These are phyloP conservation scores for Helichrysum umbraculigerum DNA, from an alignment of 129 eudicot species.

Conservation along the genomic window DNA sequence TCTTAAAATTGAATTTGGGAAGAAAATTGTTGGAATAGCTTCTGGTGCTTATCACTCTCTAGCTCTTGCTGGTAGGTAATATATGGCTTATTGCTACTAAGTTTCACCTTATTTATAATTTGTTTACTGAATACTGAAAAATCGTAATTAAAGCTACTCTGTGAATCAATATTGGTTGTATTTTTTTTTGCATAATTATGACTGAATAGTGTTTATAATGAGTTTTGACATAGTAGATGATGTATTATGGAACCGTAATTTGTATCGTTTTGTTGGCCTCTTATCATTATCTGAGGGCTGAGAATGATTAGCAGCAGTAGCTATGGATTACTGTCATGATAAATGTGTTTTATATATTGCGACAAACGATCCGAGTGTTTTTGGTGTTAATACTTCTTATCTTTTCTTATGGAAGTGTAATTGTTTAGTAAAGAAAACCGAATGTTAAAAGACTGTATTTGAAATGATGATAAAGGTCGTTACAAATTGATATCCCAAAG, in stretches of 20 bases:
- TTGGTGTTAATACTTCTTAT: not conserved
- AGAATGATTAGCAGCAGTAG: not conserved
- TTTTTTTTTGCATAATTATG: too few species aligned
- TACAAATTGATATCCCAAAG: not conserved
- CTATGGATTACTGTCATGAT: not conserved
- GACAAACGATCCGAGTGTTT: not conserved
- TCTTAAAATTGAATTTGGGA: conserved; percentile 34
- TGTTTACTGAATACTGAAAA: too few species aligned
- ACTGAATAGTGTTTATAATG: not conserved
- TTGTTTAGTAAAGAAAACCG: not conserved
- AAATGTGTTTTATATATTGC: not conserved
- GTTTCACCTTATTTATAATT: not conserved
- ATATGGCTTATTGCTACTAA: too few species aligned
- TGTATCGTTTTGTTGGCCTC: not conserved
- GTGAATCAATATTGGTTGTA: too few species aligned
- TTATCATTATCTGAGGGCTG: not conserved
- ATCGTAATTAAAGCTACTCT: too few species aligned
- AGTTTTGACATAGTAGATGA: not conserved
- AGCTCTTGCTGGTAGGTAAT: conserved; percentile 93
- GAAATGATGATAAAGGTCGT: not conserved
- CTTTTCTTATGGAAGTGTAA: not conserved
- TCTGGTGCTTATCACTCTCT: conserved; percentile 91
- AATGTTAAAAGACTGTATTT: not conserved
- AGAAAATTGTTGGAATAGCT: conserved; percentile 68
- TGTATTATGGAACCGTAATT: not conserved